Evolutionary conservation across 345 rosid genomes (phyloP).

Genomic region (Brassica incana): DNA sequence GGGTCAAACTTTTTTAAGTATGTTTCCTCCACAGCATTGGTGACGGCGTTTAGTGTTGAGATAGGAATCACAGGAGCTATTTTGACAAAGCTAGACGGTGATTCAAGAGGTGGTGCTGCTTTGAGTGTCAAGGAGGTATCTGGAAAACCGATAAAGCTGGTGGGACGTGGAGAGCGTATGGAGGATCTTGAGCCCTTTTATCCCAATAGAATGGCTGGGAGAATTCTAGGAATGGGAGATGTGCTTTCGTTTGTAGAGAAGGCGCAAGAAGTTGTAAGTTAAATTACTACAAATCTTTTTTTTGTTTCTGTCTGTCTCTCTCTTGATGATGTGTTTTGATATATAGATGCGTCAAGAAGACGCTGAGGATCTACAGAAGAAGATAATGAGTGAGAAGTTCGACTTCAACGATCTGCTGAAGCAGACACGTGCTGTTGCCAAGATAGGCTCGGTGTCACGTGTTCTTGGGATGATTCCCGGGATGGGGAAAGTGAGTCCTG

Average conservation of each 20-base stretch:
- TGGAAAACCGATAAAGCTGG: constrained; percentile 94
- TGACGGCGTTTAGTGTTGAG: constrained; percentile 86
- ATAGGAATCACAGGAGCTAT: constrained; percentile 98
- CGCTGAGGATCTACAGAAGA: constrained; percentile 95
- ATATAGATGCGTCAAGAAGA: constrained; percentile 92
- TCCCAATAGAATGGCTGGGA: constrained; percentile 97
- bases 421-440: constrained; percentile 94
- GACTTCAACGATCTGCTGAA: constrained; percentile 96
- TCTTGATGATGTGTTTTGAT: constrained; percentile 21
- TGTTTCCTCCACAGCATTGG: constrained; percentile 60
- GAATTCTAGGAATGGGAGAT: constrained; percentile 98
- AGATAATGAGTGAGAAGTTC: constrained; percentile 93
- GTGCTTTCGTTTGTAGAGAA: constrained; percentile 97
- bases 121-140: constrained; percentile 99
- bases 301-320: not conserved
- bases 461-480: constrained; percentile 98
- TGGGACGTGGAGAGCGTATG: constrained; percentile 95
- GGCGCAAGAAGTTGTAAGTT: constrained; percentile 94
- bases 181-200: constrained; percentile 99
- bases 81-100: constrained; percentile 95
- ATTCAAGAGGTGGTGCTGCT: constrained; percentile 99
- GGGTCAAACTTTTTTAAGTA: too few species aligned
- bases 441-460: constrained; percentile 93
- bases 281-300: not conserved
- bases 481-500: constrained; percentile 94